Conservation (phyloP, 2,329 filamentous ascomycete species). For the Botrytis medusae region DNA sequence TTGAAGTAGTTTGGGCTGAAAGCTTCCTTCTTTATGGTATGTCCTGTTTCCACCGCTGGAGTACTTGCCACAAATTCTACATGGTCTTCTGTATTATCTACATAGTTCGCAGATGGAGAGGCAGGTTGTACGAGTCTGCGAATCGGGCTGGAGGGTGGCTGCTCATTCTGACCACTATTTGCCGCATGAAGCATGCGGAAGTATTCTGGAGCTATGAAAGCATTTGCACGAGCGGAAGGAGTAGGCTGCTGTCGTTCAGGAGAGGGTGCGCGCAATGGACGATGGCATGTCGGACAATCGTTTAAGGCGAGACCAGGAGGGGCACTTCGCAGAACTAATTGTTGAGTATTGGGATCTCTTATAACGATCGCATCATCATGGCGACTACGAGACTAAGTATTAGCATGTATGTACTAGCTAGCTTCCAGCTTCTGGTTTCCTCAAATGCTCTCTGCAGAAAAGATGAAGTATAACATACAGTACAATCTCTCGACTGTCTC, state of each 20-base stretch:
- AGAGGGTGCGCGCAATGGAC: slow-evolving; percentile 47
- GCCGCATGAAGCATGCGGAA: slow-evolving; percentile 83
- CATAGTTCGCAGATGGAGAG: slow-evolving; percentile 33
- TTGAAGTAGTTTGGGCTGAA: slow-evolving; percentile 94
- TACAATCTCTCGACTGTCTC: slow-evolving; percentile 75
- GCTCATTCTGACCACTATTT: slow-evolving; percentile 48
- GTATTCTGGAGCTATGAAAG: slow-evolving; percentile 88
- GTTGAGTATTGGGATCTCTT: slow-evolving; percentile 79
- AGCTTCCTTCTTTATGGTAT: slow-evolving; percentile 79
- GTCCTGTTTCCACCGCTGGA: slow-evolving; percentile 47
- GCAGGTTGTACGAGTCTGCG: slow-evolving; percentile 45
- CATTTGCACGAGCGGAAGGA: slow-evolving; percentile 42
- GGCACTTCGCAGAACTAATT: slow-evolving; percentile 75
- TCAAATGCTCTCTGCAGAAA: too few relatives aligned
- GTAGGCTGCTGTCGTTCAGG: slow-evolving; percentile 47
- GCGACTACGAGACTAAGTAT: slow-evolving; percentile 56
- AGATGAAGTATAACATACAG: slow-evolving; percentile 57
- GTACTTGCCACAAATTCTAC: slow-evolving; percentile 55
- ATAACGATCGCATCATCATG: slow-evolving; percentile 92
- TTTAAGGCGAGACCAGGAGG: slow-evolving; percentile 55
- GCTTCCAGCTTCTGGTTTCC: neutral
- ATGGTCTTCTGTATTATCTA: slow-evolving; percentile 28
- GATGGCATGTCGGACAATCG: slow-evolving; percentile 65
- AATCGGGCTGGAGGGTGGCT: slow-evolving; percentile 52
- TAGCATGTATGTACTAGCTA: slow-evolving; percentile 22